These are phyloP conservation scores for Mycosphaerella arachidis DNA, from an alignment of 2,329 filamentous ascomycete genomes.

Conservation along the genomic window DNA sequence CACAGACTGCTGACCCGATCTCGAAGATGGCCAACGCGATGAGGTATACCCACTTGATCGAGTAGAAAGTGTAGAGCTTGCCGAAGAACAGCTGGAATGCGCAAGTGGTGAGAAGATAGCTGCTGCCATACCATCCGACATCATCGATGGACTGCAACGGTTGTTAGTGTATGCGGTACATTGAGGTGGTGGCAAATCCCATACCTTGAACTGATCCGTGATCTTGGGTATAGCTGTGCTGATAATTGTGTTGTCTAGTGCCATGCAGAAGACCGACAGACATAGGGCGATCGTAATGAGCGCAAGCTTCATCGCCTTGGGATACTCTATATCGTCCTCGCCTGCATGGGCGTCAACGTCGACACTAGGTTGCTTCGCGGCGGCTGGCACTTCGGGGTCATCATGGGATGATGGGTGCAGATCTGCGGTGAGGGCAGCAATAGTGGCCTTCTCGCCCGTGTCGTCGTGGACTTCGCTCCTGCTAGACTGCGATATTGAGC, in stretches of 20 bases:
- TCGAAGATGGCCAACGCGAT: slow-evolving; percentile 47
- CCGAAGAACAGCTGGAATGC: slow-evolving; percentile 42
- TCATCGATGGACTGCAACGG: slow-evolving; percentile 35
- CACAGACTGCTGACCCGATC: slow-evolving; percentile 50
- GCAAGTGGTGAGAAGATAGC: slow-evolving; percentile 46
- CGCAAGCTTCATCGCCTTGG: slow-evolving; percentile 29
- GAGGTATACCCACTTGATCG: slow-evolving; percentile 46
- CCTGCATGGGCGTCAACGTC: slow-evolving; percentile 17
- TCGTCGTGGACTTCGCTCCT: background rate
- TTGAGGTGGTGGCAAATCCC: background rate
- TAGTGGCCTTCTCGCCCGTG: background rate
- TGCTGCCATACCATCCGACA: slow-evolving; percentile 41
- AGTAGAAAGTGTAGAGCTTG: slow-evolving; percentile 46
- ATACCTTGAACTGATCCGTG: slow-evolving; percentile 42
- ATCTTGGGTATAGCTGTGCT: slow-evolving; percentile 47
- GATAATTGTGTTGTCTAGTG: slow-evolving; percentile 46
- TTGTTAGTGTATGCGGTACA: background rate
- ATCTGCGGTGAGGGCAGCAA: background rate
- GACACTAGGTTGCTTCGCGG: slow-evolving; percentile 1
- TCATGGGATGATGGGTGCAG: background rate
- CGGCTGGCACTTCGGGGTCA: background rate
- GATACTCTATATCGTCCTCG: slow-evolving; percentile 35
- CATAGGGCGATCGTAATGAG: slow-evolving; percentile 36
- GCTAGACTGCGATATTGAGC: background rate
- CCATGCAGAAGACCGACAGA: slow-evolving; percentile 35